Conservation (phyloP, 139 green algal species). For the Medakamo hakoo region DNA sequence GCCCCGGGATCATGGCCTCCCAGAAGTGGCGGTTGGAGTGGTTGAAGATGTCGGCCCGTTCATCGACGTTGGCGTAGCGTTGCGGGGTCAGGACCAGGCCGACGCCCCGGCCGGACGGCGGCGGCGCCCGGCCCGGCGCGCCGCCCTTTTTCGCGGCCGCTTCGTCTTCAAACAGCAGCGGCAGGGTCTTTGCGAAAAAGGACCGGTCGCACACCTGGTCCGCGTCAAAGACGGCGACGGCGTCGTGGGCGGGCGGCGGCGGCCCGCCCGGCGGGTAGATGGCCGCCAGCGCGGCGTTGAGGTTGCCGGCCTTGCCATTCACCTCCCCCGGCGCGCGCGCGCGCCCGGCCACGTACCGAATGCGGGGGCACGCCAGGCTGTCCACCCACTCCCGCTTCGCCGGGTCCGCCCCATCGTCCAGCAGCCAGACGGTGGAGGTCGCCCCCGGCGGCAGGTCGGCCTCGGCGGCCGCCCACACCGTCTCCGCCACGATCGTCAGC, state of each 20-base stretch:
- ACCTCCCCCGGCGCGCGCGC: constrained; percentile 16
- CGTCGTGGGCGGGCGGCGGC: constrained; percentile 9
- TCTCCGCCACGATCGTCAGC: constrained; percentile 13
- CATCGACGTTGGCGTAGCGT: constrained; percentile 39
- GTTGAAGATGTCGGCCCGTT: constrained; percentile 46
- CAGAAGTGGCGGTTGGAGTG: constrained; percentile 49
- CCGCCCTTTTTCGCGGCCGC: background rate
- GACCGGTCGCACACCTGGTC: constrained; percentile 35
- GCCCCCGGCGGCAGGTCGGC: background rate
- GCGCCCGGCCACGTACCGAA: constrained; percentile 30
- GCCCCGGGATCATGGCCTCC: constrained; percentile 9
- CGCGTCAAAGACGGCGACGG: constrained; percentile 49
- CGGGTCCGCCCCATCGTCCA: constrained; percentile 15
- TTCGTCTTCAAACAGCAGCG: constrained; percentile 7
- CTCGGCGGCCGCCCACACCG: background rate
- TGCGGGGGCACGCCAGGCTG: background rate
- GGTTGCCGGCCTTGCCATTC: constrained; percentile 51
- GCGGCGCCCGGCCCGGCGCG: background rate
- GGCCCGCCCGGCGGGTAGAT: constrained; percentile 5
- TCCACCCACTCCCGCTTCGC: constrained; percentile 11
- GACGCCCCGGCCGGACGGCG: constrained; percentile 17
- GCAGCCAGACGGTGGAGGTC: background rate
- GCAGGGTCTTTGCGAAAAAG: constrained; percentile 35
- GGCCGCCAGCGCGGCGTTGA: constrained; percentile 30
- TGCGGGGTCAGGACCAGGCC: constrained; percentile 27